Base-by-base conservation (phyloP, 2,329 filamentous ascomycete genomes). In the Apiospora phragmitis region DNA sequence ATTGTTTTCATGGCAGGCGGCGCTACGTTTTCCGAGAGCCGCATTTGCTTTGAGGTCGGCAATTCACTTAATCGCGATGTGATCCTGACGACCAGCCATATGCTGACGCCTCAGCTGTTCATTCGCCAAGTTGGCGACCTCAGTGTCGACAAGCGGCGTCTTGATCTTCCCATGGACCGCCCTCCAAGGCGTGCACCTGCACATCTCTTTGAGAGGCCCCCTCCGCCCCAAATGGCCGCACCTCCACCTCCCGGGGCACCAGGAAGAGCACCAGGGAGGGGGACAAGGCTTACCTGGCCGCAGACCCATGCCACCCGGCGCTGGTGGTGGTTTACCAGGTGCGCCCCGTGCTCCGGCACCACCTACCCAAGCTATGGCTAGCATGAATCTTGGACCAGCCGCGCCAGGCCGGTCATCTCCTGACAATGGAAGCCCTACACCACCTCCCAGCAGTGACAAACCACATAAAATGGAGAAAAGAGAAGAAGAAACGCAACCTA, bases 1-100 rank as follows among this genome's bases (percentile, higher is more conserved):
- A 93, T 99, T 71, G 91, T 98, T 21, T 98, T 97, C 80, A 92
- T 98, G 88, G 96, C 95, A 1, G 96, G 96, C 66, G 96, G 96
- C 62, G 96, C 96, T 26, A 98, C 96, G 0, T 97, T 95, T 80
- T 94, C 94, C 6, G 96, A 99, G 82, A 89, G 93, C 42, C 90
- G 96, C 38, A 88, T 91, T 16, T 99, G 96, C 83, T 98, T 98
- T 79, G 94, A 98, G 77, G 85, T 95, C 35, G 92, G 93, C 2
- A 88, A 91, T 68, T 85, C 90, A 67, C 90, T 90, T 65, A 90
- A 89, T 68, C 90, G 92, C 74, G 96, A 99, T 76, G 85, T 98
- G n/a, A 93, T 97, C 79, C 88, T 99, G 6, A 90, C 92, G 24
- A 96, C 94, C 0, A 95, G 93, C 32, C 96, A 99, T 79, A 98